Base-by-base conservation (phyloP, 306 rosid species). In the Fagus sylvatica region DNA sequence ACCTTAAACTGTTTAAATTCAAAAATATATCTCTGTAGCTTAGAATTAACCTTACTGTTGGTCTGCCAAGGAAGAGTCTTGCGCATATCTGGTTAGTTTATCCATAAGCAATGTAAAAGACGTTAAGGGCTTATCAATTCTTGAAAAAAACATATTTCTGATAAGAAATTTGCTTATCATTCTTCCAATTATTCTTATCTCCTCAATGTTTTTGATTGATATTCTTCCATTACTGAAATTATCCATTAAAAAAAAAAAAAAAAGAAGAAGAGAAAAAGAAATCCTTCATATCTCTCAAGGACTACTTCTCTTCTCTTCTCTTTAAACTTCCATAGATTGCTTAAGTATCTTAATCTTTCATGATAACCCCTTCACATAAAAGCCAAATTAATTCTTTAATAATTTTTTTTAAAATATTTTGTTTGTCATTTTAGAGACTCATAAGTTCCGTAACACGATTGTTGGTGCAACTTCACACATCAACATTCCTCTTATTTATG, bases 401-500 rank as follows among this genome's bases (percentile, higher is more conserved):
- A 37, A 22, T 36, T 22, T 6, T 0, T 64, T 22, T 37, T 17
- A 11, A 2, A 34, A 46, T 46, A 46, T 46, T 46, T 65, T 36
- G 39, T 65, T 36, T 34, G 10, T 37, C 12, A 7, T 65, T 12
- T 7, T 17, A 16, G 48, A 65, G 48, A 37, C 30, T 6, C 2
- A 10, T 39, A 65, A 36, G 70, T 36, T 36, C 8, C 0, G 10
- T 8, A 28, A 46, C 41, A 48, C 48, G 17, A 49, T 32, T 30
- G 54, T 22, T 11, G 3, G 17, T 69, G 53, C 53, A 4, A n/a
- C 7, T 16, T 71, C 28, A 7, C 33, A 3, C 49, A 9, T 71
- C 74, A 71, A 13, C 28, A 49, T 54, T 11, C n/a, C 39, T 53
- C 40, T 69, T 34, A 40, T 69, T 51, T 74, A 49, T 72, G 22